A percentile compares a stretch with the other conserved stretches of the same genome.
phyloP scores from a whole-genome alignment of 2,329 filamentous ascomycete genomes.

The Blastomyces silverae region DNA sequence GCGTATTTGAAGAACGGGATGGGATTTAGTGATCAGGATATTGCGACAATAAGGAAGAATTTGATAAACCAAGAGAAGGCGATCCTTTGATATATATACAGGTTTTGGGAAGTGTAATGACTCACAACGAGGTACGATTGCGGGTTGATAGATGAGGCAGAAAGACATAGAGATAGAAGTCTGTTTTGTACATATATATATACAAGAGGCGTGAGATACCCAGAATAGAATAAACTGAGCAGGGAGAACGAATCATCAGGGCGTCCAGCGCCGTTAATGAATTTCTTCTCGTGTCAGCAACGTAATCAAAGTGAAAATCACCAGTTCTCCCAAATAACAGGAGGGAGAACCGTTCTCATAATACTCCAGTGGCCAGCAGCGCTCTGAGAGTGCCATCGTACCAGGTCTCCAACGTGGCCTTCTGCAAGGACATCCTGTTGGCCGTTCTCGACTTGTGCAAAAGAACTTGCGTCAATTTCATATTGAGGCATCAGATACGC shows the following conservation, averaged over 20 bases:
- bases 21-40: constrained; percentile 50
- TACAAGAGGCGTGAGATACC: constrained; percentile 7
- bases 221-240: constrained; percentile 7
- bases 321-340: constrained; percentile 80
- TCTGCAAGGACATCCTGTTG: constrained; percentile 36
- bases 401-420: constrained; percentile 58
- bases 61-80: constrained; percentile 37
- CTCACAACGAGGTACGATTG: neutral
- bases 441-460: constrained; percentile 40
- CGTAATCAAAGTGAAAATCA: constrained; percentile 38
- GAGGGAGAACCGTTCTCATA: constrained; percentile 78
- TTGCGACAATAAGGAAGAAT: constrained; percentile 46
- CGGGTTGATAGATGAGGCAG: constrained; percentile 11
- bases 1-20: constrained; percentile 55
- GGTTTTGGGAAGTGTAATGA: neutral
- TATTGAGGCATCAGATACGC: constrained; percentile 65
- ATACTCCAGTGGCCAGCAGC: constrained; percentile 83
- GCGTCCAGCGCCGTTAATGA: neutral
- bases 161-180: constrained; percentile 6
- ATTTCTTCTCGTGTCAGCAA: neutral
- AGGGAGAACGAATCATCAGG: neutral
- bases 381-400: constrained; percentile 65
- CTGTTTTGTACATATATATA: constrained; percentile 10
- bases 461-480: constrained; percentile 52
- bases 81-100: constrained; percentile 12